Conservation (phyloP, 2,329 filamentous ascomycete species). For the Leptographium radiaticola region DNA sequence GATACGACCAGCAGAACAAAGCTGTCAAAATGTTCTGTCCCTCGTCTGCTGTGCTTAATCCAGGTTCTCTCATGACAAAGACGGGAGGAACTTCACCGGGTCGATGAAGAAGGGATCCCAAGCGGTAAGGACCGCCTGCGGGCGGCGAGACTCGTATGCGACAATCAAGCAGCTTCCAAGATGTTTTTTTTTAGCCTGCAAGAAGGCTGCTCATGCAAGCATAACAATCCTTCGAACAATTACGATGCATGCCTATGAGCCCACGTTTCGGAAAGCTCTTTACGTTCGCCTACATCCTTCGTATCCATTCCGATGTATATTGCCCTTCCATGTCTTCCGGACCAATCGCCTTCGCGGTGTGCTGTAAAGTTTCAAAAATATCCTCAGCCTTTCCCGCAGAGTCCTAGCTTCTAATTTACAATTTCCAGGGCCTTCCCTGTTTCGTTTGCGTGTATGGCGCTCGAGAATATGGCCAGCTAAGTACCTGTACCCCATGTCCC, state of each 20-base stretch:
- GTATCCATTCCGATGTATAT: not conserved
- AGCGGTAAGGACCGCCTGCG: no score
- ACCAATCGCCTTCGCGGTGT: not conserved
- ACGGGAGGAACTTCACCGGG: not conserved
- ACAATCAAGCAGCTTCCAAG: no score
- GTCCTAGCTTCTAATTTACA: not conserved
- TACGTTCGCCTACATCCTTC: not conserved
- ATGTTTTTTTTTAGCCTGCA: no score
- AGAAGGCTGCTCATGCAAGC: no score
- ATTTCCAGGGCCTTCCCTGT: not conserved
- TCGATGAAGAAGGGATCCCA: no score
- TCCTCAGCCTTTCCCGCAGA: not conserved
- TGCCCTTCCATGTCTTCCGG: not conserved
- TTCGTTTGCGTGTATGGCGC: not conserved
- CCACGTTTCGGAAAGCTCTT: not conserved
- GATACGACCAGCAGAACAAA: not conserved
- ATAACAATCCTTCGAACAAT: no score
- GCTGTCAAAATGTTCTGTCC: conserved; percentile 5
- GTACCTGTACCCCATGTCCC: no score
- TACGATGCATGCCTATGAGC: not conserved
- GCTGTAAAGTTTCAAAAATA: not conserved
- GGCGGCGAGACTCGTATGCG: no score
- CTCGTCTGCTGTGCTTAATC: not conserved
- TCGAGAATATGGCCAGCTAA: not conserved
- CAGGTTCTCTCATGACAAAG: not conserved